These are phyloP conservation scores for Apiospora sp. DNA, from an alignment of 2,329 filamentous ascomycete species.

Conservation along the genomic window DNA sequence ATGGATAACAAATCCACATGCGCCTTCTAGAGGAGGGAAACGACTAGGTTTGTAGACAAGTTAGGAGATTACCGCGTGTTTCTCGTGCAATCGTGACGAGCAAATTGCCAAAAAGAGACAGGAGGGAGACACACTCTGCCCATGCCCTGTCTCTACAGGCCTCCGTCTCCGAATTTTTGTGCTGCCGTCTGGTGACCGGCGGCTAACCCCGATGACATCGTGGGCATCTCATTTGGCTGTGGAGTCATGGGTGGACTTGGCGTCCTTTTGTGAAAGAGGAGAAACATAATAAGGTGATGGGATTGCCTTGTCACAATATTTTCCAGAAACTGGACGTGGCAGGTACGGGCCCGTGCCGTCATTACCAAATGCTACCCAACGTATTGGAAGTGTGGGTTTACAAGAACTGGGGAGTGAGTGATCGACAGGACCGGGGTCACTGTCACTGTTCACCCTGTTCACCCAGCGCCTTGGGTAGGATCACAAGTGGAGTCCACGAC, in stretches of 20 bases:
- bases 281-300: background rate
- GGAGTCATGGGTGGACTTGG: background rate
- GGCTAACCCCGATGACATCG: background rate
- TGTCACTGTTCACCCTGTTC: background rate
- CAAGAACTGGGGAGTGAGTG: background rate
- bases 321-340: background rate
- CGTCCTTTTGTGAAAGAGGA: background rate
- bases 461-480: background rate
- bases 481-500: background rate
- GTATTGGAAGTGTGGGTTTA: background rate
- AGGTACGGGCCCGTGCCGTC: background rate
- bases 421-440: background rate
- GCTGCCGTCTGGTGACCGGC: background rate
- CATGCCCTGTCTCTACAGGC: background rate
- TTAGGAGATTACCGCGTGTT: constrained; percentile 12
- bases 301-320: background rate
- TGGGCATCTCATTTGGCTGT: background rate
- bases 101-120: background rate
- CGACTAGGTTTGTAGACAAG: background rate
- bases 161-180: background rate
- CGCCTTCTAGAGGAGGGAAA: too few species aligned
- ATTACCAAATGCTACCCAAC: background rate
- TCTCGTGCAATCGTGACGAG: background rate
- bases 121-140: background rate
- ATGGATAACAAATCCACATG: background rate